Base-by-base conservation (phyloP, 139 green algal genomes). In the Chlorella sp. region DNA sequence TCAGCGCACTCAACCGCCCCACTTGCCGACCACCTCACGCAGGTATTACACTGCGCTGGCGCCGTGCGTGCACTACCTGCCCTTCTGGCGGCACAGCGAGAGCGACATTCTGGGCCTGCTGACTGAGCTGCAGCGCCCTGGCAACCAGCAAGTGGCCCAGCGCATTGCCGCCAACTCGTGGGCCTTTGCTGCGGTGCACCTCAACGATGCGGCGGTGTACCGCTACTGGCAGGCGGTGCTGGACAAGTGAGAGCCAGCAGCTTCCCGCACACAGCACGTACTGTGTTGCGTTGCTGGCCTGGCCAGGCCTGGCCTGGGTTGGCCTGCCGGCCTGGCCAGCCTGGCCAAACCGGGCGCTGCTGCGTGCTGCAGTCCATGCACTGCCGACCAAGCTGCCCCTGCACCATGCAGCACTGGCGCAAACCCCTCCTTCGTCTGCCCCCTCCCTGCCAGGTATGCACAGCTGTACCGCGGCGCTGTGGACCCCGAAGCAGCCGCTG, bases 221-320 rank as follows among this genome's bases (percentile, higher is more conserved):
- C 73, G 73, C 8, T 79, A 79, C 73, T 79, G 73, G 73, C 73
- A 64, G 72, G 26, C 60, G 72, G 17, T 78, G 40, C 60, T 78
- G 2, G 72, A 78, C 43, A n/a, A n/a, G n/a, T n/a, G n/a, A n/a
- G n/a, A n/a, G n/a, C n/a, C n/a, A n/a, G n/a, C n/a, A n/a, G n/a
- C n/a, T n/a, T n/a, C n/a, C n/a, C n/a, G n/a, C n/a, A n/a, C n/a
- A n/a, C n/a, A n/a, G n/a, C n/a, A n/a, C n/a, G n/a, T n/a, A n/a
- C n/a, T n/a, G n/a, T n/a, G n/a, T n/a, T n/a, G n/a, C n/a, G n/a
- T n/a, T n/a, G n/a, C n/a, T n/a, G n/a, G n/a, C n/a, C n/a, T n/a
- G n/a, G n/a, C n/a, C n/a, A n/a, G n/a, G n/a, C n/a, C n/a, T n/a
- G n/a, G n/a, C n/a, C n/a, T n/a, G n/a, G n/a, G n/a, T n/a, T n/a